Evolutionary conservation across 495 filamentous ascomycete species (phyloP).

Genomic region (Penicillium desertorum): DNA sequence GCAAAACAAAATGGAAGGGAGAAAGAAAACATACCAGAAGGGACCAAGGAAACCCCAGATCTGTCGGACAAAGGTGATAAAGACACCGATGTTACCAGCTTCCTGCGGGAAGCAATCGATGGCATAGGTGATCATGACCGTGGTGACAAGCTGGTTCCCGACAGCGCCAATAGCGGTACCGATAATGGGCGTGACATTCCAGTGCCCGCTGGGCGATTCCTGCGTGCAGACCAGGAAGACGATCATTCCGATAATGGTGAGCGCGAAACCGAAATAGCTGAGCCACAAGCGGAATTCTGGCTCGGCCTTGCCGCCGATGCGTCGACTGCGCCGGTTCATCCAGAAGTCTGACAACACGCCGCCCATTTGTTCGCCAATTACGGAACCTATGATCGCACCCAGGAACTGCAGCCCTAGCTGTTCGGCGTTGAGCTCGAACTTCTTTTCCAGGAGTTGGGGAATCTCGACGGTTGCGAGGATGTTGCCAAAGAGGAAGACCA

Average conservation of each 20-base stretch:
- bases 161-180: conserved; percentile 50
- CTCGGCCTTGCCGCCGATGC: conserved; percentile 29
- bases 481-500: conserved; percentile 51
- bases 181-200: conserved; percentile 51
- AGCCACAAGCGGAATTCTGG: conserved; percentile 55
- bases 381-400: conserved; percentile 51
- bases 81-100: conserved; percentile 52
- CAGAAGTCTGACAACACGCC: conserved; percentile 49
- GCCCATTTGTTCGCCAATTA: conserved; percentile 56
- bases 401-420: conserved; percentile 55
- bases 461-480: conserved; percentile 54
- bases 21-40: conserved; percentile 44
- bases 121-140: conserved; percentile 54
- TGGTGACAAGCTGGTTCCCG: conserved; percentile 58
- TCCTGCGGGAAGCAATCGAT: conserved; percentile 52
- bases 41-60: conserved; percentile 59
- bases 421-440: conserved; percentile 53
- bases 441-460: conserved; percentile 49
- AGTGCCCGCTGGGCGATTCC: conserved; percentile 37
- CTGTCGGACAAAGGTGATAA: conserved; percentile 53
- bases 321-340: conserved; percentile 39
- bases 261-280: conserved; percentile 48
- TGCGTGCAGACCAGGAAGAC: conserved; percentile 50
- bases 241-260: conserved; percentile 50
- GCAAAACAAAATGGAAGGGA: background rate